phyloP scores from a whole-genome alignment of 163 green algal species.

The Chlamydomonas reinhardtii region DNA sequence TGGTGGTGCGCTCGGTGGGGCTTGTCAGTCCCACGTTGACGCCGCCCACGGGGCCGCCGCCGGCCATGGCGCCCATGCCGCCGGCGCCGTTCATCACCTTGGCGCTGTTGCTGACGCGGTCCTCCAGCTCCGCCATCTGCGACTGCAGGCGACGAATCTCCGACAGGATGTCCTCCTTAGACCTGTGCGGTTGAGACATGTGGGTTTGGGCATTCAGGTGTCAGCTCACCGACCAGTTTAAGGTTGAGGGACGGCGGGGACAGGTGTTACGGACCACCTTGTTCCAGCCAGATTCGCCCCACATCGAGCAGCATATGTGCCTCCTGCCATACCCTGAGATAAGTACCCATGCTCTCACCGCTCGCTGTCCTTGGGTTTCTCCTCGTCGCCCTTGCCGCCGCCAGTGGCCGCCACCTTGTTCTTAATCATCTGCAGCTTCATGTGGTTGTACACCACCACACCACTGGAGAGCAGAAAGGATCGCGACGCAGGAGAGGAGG shows the following conservation, averaged over 20 bases:
- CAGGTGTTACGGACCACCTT: too few relatives aligned
- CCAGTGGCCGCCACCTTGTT: slow-evolving; percentile 52
- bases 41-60: background rate
- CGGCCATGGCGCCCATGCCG: background rate
- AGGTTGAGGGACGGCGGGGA: too few relatives aligned
- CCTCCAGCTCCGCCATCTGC: slow-evolving; percentile 69
- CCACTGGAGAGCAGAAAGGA: slow-evolving; percentile 41
- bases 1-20: background rate
- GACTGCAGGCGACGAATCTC: slow-evolving; percentile 74
- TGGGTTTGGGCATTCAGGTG: too few relatives aligned
- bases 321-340: too few relatives aligned
- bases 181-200: slow-evolving; percentile 40
- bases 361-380: slow-evolving; percentile 51
- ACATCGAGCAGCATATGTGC: background rate
- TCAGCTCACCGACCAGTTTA: too few relatives aligned
- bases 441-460: slow-evolving; percentile 86
- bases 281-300: background rate
- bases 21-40: background rate
- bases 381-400: slow-evolving; percentile 50
- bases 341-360: background rate
- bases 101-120: slow-evolving; percentile 46
- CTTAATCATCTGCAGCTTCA: slow-evolving; percentile 83
- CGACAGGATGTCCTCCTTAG: slow-evolving; percentile 77
- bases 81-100: slow-evolving; percentile 38
- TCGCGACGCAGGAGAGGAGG: background rate